Base-by-base conservation (phyloP, 257 asterid genomes). In the Nicotiana sylvestris region DNA sequence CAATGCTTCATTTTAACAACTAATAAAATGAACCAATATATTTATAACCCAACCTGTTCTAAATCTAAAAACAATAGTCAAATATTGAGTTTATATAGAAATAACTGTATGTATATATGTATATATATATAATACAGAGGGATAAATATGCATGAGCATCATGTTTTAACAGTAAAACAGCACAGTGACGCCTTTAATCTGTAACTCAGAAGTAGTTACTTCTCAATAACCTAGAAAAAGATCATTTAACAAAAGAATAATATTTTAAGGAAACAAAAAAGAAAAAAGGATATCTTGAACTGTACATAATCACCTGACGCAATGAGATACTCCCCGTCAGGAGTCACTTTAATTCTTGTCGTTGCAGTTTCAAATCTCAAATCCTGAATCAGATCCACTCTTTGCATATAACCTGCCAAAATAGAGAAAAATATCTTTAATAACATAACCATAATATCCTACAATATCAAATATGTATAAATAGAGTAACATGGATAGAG, bases 321-420 rank as follows among this genome's bases (percentile, higher is more conserved):
- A 43, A 96, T 88, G 32, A 96, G 87, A 86, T 91, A 96, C 87
- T 96, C 97, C 49, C 97, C 99, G 81, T 96, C 97, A 33, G 97
- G 93, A 32, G 98, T 87, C 74, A 86, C 92, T 91, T 94, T 93
- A 88, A 96, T 92, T 84, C 94, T 91, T 82, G 93, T 90, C 15
- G 95, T 92, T 2, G 98, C 90, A 32, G 98, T 94, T 84, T 94
- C 99, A 86, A 96, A 96, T 87, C 92, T 89, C 96, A 96, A 90
- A 84, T 96, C 98, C 84, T 96, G 99, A 56, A 96, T 80, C 85
- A 96, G 87, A 32, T 96, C 98, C 85, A 96, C 91, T 76, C 98
- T 89, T 83, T 90, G 92, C 96, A 87, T 74, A 87, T 96, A 93
- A 82, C 92, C 98, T 93, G 89, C 56, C 69, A 82, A 82, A 87